Percentiles rank a stretch among this genome's conserved stretches.
Conservation (phyloP, 1,284 basidiomycete species). For the Laetiporus sulphureus region DNA sequence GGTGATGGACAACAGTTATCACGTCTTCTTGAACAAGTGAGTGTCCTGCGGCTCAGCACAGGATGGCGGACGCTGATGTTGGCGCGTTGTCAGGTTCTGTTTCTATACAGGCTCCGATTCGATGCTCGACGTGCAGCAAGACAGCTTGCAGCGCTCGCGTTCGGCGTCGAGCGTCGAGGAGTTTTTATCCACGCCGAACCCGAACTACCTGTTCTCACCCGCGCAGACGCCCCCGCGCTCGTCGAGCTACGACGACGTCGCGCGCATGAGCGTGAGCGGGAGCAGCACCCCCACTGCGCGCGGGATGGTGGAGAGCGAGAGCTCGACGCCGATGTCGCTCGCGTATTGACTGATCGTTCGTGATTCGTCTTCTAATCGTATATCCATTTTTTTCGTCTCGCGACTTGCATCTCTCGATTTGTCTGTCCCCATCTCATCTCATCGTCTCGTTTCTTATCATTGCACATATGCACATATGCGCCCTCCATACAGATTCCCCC, state of each 20-base stretch:
- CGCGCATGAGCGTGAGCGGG: slow-evolving; percentile 19
- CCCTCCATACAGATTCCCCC: no score
- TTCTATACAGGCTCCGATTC: slow-evolving; percentile 59
- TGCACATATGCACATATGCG: no score
- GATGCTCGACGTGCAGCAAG: slow-evolving; percentile 24
- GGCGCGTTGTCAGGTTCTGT: slow-evolving; percentile 48
- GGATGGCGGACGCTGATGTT: slow-evolving; percentile 1
- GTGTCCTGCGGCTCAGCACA: slow-evolving; percentile 18
- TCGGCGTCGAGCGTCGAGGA: slow-evolving; percentile 51
- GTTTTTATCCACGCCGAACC: slow-evolving; percentile 29
- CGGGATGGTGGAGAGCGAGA: slow-evolving; percentile 9
- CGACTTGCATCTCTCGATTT: background rate
- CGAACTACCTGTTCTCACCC: slow-evolving; percentile 18
- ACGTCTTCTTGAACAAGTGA: slow-evolving; percentile 57
- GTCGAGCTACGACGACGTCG: slow-evolving; percentile 27
- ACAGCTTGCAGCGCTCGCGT: slow-evolving; percentile 40
- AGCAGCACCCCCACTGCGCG: slow-evolving; percentile 22
- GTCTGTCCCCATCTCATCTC: background rate
- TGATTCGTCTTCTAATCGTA: no score
- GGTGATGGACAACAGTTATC: slow-evolving; percentile 35
- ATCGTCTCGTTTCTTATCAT: no score
- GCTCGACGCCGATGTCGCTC: slow-evolving; percentile 11
- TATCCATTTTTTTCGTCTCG: background rate
- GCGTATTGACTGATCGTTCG: slow-evolving; percentile 8
- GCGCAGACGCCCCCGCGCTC: slow-evolving; percentile 23